phyloP scores from a whole-genome alignment of 129 eudicot genomes.

The Erigeron canadensis region DNA sequence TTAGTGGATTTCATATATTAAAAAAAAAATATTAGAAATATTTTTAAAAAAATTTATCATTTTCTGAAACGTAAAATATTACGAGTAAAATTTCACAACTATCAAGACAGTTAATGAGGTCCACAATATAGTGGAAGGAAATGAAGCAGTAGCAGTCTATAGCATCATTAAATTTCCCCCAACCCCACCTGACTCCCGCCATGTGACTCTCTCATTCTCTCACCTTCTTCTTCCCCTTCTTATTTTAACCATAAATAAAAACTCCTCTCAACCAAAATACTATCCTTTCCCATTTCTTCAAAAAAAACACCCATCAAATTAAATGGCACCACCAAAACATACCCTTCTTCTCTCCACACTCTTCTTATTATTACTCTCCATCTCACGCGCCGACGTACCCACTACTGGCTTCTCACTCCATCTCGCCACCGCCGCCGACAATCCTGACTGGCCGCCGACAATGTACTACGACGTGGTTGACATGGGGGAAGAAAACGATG shows the following conservation, averaged over 20 bases:
- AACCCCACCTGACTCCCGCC: conserved; percentile 37
- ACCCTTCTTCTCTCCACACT: conserved; percentile 11
- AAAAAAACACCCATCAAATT: not conserved
- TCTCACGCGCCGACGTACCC: conserved; percentile 26
- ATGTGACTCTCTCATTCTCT: conserved; percentile 36
- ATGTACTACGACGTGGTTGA: conserved; percentile 30
- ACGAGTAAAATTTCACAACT: conserved; percentile 24
- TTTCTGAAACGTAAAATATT: too few relatives aligned
- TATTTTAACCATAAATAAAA: conserved; percentile 22
- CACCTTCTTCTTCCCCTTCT: conserved; percentile 16
- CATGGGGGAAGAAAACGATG: conserved; percentile 14
- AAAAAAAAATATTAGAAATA: too few relatives aligned
- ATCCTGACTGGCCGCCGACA: conserved; percentile 34
- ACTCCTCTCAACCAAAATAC: not conserved
- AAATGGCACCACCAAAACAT: conserved; percentile 27
- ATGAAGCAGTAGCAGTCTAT: conserved; percentile 6
- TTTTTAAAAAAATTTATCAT: too few relatives aligned
- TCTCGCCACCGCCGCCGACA: conserved; percentile 17
- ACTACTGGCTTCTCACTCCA: not conserved
- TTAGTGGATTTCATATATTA: too few relatives aligned
- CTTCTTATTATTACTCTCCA: conserved; percentile 8
- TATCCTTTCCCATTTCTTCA: not conserved
- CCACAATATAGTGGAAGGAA: conserved; percentile 7
- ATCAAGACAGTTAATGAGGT: conserved; percentile 24
- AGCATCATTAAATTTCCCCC: conserved; percentile 29